These are phyloP conservation scores for Eucalyptus lansdowneana DNA, from an alignment of 345 rosid genomes.

Conservation along the genomic window DNA sequence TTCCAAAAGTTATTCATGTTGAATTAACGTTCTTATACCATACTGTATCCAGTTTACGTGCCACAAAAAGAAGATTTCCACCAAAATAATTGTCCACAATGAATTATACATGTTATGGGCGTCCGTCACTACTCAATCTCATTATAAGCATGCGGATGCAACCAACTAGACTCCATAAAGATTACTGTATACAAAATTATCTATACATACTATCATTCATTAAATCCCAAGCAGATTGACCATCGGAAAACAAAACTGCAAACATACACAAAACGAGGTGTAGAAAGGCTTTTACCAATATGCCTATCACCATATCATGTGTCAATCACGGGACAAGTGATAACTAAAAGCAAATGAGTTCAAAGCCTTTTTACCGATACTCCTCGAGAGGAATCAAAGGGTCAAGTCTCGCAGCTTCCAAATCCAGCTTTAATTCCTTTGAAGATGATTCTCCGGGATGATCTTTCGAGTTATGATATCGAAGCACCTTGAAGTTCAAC, in stretches of 20 bases:
- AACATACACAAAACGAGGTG: background rate
- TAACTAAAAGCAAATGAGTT: background rate
- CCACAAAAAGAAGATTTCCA: background rate
- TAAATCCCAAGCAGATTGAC: background rate
- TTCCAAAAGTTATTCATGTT: background rate
- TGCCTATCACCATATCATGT: background rate
- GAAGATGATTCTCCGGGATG: conserved; percentile 81
- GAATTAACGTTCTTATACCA: background rate
- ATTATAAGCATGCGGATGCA: background rate
- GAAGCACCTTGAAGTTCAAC: conserved; percentile 44
- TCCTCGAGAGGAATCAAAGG: conserved; percentile 85
- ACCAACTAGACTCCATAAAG: background rate
- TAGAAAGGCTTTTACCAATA: background rate
- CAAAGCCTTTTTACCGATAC: conserved; percentile 39
- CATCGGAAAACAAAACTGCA: background rate
- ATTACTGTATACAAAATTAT: background rate
- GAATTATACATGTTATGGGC: background rate
- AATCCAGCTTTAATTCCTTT: conserved; percentile 59
- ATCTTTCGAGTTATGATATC: conserved; percentile 69
- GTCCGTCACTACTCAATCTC: background rate
- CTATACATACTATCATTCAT: background rate
- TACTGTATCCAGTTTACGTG: background rate
- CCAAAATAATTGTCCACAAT: background rate
- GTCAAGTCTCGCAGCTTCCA: conserved; percentile 88
- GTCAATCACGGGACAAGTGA: background rate